Evolutionary conservation across 1,139 yeast species (phyloP), one percentile per base, ranked within the genome.

Genomic region (Cylindricascospora bacillispora): DNA sequence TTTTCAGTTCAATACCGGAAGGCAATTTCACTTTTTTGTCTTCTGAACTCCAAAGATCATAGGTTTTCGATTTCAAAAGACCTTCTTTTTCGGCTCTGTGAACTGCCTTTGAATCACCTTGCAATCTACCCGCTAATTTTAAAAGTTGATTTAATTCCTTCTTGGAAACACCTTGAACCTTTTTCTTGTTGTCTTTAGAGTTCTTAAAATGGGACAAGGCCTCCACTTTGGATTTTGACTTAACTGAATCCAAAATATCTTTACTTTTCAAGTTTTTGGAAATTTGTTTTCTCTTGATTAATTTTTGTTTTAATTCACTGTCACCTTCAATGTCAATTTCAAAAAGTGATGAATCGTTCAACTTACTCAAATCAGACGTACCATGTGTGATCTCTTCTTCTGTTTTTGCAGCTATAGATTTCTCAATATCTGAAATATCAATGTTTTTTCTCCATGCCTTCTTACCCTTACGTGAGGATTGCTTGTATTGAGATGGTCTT

Each of bases 381-480:
- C 93, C 95, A 37, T 73, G 67, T 22, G 69, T 64, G 33, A 79
- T 66, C 45, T 79, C 70, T 36, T 72, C 69, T 32, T 80, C 92
- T 34, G 83, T 64, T 31, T 67, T 64, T 27, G 69, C 73, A 41
- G 78, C 92, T 28, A 89, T 60, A 5, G 76, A 79, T 25, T 60
- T 57, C 49, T 80, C 85, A 30, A 89, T 61, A 37, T 83, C 95
- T 15, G 72, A 73, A 16, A 89, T 62, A 50, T 89, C 93, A 36
- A 89, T 81, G 54, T 89, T 82, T 58, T 89, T 89, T 56, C 95
- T 76, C 98, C 98, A 89, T 5, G 97, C 80, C 52, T 69, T 76
- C 65, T 81, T 86, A 31, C 95, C 94, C 62, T 89, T 89, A 47
- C 97, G 70, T 5, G 95, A 81, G 5, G 77, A 55, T 56, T 83